Evolutionary conservation across 345 rosid genomes (phyloP).

Genomic region (Toxicodendron radicans): DNA sequence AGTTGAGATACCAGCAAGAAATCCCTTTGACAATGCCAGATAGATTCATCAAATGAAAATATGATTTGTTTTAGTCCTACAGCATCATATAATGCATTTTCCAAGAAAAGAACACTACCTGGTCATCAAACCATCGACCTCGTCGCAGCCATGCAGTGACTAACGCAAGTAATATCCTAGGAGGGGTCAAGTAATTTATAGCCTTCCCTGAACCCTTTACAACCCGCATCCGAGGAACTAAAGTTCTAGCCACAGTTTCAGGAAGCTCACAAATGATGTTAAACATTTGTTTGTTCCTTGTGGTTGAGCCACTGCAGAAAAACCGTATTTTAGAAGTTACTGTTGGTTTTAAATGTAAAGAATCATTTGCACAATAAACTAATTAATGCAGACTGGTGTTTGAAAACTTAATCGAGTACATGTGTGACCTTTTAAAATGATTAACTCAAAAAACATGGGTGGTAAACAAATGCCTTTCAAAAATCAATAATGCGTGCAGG

Average conservation of each 20-base stretch:
- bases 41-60: neutral
- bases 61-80: neutral
- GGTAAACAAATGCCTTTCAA: neutral
- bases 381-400: neutral
- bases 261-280: constrained; percentile 94
- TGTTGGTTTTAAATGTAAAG: too few species aligned
- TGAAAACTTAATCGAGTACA: neutral
- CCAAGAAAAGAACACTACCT: constrained; percentile 44
- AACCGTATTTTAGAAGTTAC: neutral
- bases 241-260: constrained; percentile 89
- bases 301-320: constrained; percentile 71
- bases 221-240: constrained; percentile 88
- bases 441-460: too few species aligned
- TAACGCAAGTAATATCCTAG: constrained; percentile 84
- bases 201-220: constrained; percentile 85
- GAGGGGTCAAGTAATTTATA: constrained; percentile 82
- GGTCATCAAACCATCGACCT: constrained; percentile 96
- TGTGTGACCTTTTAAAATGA: neutral
- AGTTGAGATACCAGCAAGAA: neutral
- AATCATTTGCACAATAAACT: neutral
- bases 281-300: constrained; percentile 80
- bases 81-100: neutral
- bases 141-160: constrained; percentile 90
- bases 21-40: neutral
- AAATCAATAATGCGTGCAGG: neutral